A percentile compares a stretch with the other conserved stretches of the same genome.
Evolutionary conservation across 2,329 filamentous ascomycete genomes (phyloP).

Genomic region (Penicillium corylophilum): DNA sequence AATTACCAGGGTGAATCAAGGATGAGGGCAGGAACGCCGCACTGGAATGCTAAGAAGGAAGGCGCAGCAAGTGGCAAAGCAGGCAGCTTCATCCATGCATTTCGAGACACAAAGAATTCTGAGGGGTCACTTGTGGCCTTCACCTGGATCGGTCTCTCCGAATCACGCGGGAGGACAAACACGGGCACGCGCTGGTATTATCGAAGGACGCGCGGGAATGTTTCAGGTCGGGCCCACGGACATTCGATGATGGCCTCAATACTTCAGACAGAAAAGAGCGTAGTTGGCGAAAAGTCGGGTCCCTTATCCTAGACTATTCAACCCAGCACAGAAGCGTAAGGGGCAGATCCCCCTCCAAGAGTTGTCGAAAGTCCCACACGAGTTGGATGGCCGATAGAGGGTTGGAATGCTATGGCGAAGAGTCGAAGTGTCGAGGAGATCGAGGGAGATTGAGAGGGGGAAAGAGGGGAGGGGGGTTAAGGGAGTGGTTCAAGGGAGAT

Average conservation of each 20-base stretch:
- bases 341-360: slow-evolving; percentile 20
- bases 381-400: slow-evolving; percentile 12
- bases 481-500: background rate
- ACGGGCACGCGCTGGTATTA: background rate
- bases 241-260: slow-evolving; percentile 17
- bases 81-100: slow-evolving; percentile 29
- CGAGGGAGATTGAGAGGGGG: background rate
- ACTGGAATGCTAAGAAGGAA: slow-evolving; percentile 30
- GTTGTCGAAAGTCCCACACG: slow-evolving; percentile 19
- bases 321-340: slow-evolving; percentile 21
- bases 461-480: background rate
- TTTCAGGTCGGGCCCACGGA: slow-evolving; percentile 29
- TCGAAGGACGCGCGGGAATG: slow-evolving; percentile 24
- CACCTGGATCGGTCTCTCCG: slow-evolving; percentile 12
- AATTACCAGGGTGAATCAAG: slow-evolving; percentile 10
- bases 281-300: background rate
- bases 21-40: slow-evolving; percentile 10
- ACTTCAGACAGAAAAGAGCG: background rate
- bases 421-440: background rate
- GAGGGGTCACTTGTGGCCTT: background rate
- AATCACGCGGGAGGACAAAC: slow-evolving; percentile 11
- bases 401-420: slow-evolving; percentile 6
- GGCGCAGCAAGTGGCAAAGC: slow-evolving; percentile 23
- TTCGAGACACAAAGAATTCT: slow-evolving; percentile 19
- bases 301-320: slow-evolving; percentile 16